These are phyloP conservation scores for Withania somnifera DNA, from an alignment of 305 asterid species.

Conservation along the genomic window DNA sequence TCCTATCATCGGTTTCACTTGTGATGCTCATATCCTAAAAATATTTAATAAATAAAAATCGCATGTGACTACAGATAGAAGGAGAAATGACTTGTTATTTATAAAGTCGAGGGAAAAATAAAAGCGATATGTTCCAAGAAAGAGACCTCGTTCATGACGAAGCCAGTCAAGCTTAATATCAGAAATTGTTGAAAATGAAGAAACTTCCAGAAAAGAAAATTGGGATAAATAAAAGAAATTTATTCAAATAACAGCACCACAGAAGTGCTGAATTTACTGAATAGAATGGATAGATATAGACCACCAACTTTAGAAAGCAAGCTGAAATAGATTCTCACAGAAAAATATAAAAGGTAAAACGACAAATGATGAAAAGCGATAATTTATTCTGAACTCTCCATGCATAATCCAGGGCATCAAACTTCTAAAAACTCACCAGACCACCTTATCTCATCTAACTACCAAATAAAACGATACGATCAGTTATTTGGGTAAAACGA, in stretches of 20 bases:
- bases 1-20: constrained; percentile 33
- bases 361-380: neutral
- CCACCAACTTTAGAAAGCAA: neutral
- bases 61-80: neutral
- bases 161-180: neutral
- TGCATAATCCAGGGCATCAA: neutral
- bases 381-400: neutral
- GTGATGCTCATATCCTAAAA: constrained; percentile 27
- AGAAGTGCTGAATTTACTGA: neutral
- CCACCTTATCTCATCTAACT: neutral
- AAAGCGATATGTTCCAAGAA: neutral
- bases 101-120: neutral
- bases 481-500: neutral
- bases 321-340: neutral
- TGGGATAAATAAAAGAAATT: neutral
- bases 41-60: neutral
- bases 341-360: neutral
- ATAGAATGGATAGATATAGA: neutral
- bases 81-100: neutral
- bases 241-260: neutral
- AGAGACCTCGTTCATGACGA: neutral
- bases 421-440: neutral
- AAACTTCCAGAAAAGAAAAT: neutral
- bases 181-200: neutral
- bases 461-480: neutral